Evolutionary conservation across 306 rosid species (phyloP), one percentile per base, ranked within the genome.

Genomic region (Boehmeria nivea): DNA sequence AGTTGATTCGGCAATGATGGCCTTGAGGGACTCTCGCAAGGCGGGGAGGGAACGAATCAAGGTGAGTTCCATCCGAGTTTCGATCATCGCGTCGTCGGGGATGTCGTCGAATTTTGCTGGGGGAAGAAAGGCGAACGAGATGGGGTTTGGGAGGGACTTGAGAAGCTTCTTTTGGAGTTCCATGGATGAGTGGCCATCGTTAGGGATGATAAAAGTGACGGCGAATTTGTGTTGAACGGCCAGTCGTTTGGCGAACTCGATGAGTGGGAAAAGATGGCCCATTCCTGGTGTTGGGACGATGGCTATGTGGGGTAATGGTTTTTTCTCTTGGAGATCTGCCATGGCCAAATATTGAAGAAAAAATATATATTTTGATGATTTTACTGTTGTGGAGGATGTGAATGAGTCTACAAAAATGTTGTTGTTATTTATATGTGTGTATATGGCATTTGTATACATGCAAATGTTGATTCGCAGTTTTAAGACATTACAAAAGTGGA

Each of bases 181-280:
- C 20, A 49, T 4, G 51, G 49, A n/a, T 0, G 72, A 53, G 3
- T n/a, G n/a, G 67, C 78, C 65, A 16, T 66, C 73, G 16, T 19
- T 64, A 5, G 78, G 65, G 22, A 73, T 34, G 20, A 73, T 4
- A 44, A 73, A 34, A 34, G 57, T 73, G 52, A 51, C 38, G 45
- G n/a, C 18, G 17, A 73, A 57, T 13, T 57, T 12, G 54, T 49
- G 66, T 8, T 18, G 73, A 36, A 14, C 13, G 33, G 66, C 61
- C 16, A 72, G 73, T 34, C 52, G 58, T 46, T 61, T 62, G 14
- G 71, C 48, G 3, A 65, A 24, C 59, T 54, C 74, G 15, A 47
- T 48, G 7, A 69, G 60, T 23, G 69, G 66, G 21, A 34, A 58
- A 12, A 64, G 70, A 27, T 71, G 76, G 20, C 76, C 71, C 23